These are phyloP conservation scores for Annulohypoxylon bovei DNA, from an alignment of 495 filamentous ascomycete species.

Conservation along the genomic window DNA sequence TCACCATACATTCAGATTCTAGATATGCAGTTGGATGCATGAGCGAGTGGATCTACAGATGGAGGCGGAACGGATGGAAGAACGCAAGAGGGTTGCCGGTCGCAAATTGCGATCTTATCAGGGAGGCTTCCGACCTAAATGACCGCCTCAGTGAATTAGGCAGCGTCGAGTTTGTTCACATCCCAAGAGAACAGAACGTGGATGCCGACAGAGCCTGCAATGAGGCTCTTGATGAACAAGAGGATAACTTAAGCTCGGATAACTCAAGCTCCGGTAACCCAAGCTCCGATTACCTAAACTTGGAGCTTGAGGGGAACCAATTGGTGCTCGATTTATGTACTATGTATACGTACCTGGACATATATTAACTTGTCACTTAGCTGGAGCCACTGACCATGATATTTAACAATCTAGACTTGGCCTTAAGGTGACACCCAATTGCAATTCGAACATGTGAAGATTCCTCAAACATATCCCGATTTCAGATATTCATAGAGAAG, in stretches of 20 bases:
- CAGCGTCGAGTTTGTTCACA: constrained; percentile 40
- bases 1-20: constrained; percentile 49
- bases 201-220: constrained; percentile 36
- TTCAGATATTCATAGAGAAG: no score
- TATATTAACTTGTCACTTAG: no score
- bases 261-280: no score
- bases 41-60: constrained; percentile 44
- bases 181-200: constrained; percentile 41
- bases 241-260: background rate
- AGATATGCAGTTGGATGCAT: constrained; percentile 46
- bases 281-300: background rate
- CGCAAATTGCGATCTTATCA: constrained; percentile 50
- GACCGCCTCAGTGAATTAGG: constrained; percentile 41
- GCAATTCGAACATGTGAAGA: no score
- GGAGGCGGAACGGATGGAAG: constrained; percentile 43
- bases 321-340: no score
- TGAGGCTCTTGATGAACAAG: background rate
- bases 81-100: constrained; percentile 42
- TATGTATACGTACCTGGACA: no score
- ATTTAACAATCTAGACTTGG: no score
- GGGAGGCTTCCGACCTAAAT: constrained; percentile 46
- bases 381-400: no score
- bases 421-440: no score
- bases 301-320: no score
- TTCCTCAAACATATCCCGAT: no score